Evolutionary conservation across 768 basidiomycete species (phyloP).

Genomic region (Phylloporus scabripes): DNA sequence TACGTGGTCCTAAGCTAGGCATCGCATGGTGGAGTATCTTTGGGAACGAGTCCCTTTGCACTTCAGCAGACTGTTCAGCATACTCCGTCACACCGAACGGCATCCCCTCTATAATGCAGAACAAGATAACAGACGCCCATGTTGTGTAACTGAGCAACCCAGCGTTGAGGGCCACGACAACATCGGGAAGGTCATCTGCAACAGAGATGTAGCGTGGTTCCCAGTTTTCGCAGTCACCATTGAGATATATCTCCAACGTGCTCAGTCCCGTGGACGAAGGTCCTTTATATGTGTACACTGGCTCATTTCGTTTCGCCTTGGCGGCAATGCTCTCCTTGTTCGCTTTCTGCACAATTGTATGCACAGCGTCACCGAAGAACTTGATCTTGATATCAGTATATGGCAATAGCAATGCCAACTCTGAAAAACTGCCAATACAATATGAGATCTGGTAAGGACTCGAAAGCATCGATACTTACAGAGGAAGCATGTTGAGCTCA

Average conservation of each 20-base stretch:
- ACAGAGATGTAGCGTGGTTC: constrained; percentile 20
- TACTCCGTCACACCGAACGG: constrained; percentile 35
- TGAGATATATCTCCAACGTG: constrained; percentile 34
- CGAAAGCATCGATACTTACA: constrained; percentile 26
- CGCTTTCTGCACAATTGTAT: constrained; percentile 29
- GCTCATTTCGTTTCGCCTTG: constrained; percentile 23
- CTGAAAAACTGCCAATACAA: constrained; percentile 35
- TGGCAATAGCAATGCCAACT: constrained; percentile 41
- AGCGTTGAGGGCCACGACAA: constrained; percentile 38
- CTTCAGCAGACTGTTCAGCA: constrained; percentile 33
- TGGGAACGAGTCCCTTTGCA: constrained; percentile 26
- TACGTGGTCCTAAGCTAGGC: constrained; percentile 20
- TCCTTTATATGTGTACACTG: constrained; percentile 34
- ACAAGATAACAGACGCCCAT: constrained; percentile 36
- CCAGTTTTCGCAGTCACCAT: constrained; percentile 25
- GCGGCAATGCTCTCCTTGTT: constrained; percentile 30
- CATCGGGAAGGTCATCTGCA: constrained; percentile 31
- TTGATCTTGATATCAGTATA: constrained; percentile 41
- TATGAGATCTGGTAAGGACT: neutral
- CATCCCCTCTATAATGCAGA: constrained; percentile 22
- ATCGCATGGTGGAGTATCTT: constrained; percentile 26
- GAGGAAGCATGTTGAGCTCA: constrained; percentile 36
- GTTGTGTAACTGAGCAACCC: constrained; percentile 33
- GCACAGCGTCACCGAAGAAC: constrained; percentile 34
- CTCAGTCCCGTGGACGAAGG: constrained; percentile 36